These are phyloP conservation scores for Eimeria acervulina DNA, from an alignment of 169 alveolate species.

Conservation along the genomic window DNA sequence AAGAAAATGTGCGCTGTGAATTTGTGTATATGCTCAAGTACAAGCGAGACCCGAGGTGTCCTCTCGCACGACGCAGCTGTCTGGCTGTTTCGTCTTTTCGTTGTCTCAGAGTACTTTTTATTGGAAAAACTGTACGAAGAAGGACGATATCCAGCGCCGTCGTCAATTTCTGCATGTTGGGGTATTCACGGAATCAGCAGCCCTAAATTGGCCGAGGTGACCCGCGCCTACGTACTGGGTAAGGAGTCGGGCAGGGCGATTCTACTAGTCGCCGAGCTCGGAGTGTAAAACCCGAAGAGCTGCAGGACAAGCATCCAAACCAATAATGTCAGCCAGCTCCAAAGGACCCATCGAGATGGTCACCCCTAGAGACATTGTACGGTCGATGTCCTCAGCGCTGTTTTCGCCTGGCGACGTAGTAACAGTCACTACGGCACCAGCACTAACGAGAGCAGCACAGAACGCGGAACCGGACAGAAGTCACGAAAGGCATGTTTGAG, in stretches of 20 bases:
- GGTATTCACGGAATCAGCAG: constrained; percentile 93
- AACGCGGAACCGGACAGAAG: background rate
- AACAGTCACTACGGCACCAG: background rate
- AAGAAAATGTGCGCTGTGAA: background rate
- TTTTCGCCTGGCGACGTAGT: constrained; percentile 89
- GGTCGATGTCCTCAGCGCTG: constrained; percentile 92
- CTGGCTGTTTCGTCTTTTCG: too few species aligned
- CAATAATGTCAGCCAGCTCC: constrained; percentile 95
- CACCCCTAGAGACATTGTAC: constrained; percentile 94
- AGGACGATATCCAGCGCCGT: background rate
- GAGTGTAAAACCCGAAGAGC: constrained; percentile 91
- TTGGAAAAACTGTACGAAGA: background rate
- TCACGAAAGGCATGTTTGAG: background rate
- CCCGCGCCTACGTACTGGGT: constrained; percentile 95
- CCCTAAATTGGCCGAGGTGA: constrained; percentile 94
- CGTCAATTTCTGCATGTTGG: constrained; percentile 48
- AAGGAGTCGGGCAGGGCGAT: constrained; percentile 94
- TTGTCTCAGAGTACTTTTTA: background rate
- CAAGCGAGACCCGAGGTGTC: background rate
- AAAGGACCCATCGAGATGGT: constrained; percentile 97
- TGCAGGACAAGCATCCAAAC: constrained; percentile 93
- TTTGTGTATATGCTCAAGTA: background rate
- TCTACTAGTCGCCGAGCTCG: constrained; percentile 95
- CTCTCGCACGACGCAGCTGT: too few species aligned
- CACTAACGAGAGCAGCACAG: background rate